Evolutionary conservation across 805 yeast genomes (phyloP), one percentile per base, ranked within the genome.

Genomic region (Cyberlindnera maritima): DNA sequence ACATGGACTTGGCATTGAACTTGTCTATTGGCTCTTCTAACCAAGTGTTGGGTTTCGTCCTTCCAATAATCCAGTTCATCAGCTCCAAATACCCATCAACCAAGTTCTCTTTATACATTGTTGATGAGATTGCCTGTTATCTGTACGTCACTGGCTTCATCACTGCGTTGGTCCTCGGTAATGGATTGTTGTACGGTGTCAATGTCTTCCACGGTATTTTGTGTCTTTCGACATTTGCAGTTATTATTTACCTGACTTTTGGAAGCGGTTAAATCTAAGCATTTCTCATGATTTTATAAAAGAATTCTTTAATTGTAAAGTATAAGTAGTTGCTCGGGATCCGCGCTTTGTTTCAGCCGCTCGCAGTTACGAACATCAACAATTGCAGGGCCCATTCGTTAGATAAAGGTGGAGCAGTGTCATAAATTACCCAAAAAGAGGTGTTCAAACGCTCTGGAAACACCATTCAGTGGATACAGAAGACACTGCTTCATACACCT

Each of bases 11-110:
- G 2, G 47, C 61, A 5, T 29, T 57, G 2, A 55, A 54, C 39
- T 33, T 57, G 19, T 39, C 56, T 15, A 52, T 57, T 4, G 60
- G 57, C 0, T 48, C 54, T 14, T 53, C 58, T 9, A 57, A 55
- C 36, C 60, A 57, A 37, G 57, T 57, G 10, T 32, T 57, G 1
- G 59, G 59, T 0, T 57, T 57, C 36, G 61, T 57, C 5, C 36
- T 57, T 3, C 61, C 61, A 19, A 53, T 57, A 28, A 57, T 55
- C 29, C 57, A 53, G 36, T 57, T 57, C 44, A 53, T 57, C 49
- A 41, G 50, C 15, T 55, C 60, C 7, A 44, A 44, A 21, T 56
- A 56, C 19, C 57, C 58, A 31, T 36, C 47, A 7, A 54, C 60
- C 4, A 41, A 39, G 39, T 54, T 56, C 48, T 39, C 55, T 2